Percentiles rank a stretch among this genome's conserved stretches.
These are phyloP conservation scores for Candolleomyces efflorescens DNA, from an alignment of 768 basidiomycete species.

Conservation along the genomic window DNA sequence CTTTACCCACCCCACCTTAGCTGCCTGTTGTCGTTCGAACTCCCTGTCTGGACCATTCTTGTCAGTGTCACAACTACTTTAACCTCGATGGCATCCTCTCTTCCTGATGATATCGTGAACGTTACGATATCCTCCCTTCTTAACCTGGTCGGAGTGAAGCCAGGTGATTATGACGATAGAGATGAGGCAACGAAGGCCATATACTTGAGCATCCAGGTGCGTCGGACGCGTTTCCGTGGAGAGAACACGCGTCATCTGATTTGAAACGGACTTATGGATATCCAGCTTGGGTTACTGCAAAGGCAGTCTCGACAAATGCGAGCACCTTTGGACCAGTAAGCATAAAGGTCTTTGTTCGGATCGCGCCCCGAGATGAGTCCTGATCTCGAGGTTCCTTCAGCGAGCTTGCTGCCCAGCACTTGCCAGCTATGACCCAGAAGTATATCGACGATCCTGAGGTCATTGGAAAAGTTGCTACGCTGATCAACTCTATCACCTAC, in stretches of 20 bases:
- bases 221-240: neutral
- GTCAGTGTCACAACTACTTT: no score
- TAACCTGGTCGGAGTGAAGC: neutral
- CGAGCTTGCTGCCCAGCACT: slow-evolving; percentile 35
- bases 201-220: neutral
- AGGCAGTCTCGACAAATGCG: slow-evolving; percentile 14
- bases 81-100: neutral
- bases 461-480: slow-evolving; percentile 19
- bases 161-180: neutral
- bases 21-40: no score
- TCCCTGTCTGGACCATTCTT: neutral
- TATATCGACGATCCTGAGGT: slow-evolving; percentile 21
- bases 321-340: slow-evolving; percentile 12
- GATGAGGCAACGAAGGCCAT: neutral
- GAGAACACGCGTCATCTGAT: neutral
- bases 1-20: no score
- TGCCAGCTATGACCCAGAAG: slow-evolving; percentile 27
- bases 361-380: neutral
- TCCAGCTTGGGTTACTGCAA: slow-evolving; percentile 27
- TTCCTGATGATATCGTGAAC: neutral
- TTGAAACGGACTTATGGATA: neutral
- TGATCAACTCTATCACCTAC: slow-evolving; percentile 30
- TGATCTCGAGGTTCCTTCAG: slow-evolving; percentile 9
- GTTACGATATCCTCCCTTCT: neutral
- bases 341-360: neutral